A percentile compares a stretch with the other conserved stretches of the same genome.
phyloP scores from a whole-genome alignment of 805 yeast genomes.

The Ogataea degrootiae region DNA sequence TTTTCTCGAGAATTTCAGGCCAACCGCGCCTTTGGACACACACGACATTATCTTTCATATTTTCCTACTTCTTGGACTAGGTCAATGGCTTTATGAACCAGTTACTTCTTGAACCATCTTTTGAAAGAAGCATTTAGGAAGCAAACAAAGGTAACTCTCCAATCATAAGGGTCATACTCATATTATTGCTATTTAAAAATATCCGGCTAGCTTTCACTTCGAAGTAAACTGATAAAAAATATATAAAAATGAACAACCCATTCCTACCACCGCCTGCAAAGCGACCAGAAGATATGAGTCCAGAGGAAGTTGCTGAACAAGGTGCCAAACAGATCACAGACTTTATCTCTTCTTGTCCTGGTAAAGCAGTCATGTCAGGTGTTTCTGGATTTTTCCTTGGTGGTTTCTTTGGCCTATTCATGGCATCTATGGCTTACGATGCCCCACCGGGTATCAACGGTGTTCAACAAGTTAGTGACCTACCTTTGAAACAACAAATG shows the following conservation, averaged over 20 bases:
- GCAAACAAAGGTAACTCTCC: too few species aligned
- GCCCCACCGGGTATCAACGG: conserved; percentile 58
- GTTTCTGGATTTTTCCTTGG: conserved; percentile 92
- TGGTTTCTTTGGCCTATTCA: conserved; percentile 91
- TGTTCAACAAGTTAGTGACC: conserved; percentile 57
- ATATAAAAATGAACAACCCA: conserved; percentile 27
- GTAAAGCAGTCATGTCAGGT: conserved; percentile 87
- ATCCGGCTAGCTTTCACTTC: too few species aligned
- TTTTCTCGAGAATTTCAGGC: too few species aligned
- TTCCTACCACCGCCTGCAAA: conserved; percentile 40
- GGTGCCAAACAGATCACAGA: conserved; percentile 82
- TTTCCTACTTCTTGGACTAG: too few species aligned
- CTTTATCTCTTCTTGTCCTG: conserved; percentile 91
- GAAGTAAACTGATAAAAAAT: not conserved
- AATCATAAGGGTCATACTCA: too few species aligned
- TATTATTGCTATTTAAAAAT: too few species aligned
- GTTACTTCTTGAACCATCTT: too few species aligned
- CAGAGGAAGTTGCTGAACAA: conserved; percentile 87
- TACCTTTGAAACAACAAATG: conserved; percentile 92
- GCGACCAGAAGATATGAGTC: conserved; percentile 67
- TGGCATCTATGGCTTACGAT: conserved; percentile 87
- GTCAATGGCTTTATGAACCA: too few species aligned
- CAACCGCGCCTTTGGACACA: too few species aligned
- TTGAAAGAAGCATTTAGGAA: too few species aligned
- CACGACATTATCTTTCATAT: too few species aligned